Evolutionary conservation across 352 stramenopile genomes (phyloP).

Genomic region (Phytopythium boreale): DNA sequence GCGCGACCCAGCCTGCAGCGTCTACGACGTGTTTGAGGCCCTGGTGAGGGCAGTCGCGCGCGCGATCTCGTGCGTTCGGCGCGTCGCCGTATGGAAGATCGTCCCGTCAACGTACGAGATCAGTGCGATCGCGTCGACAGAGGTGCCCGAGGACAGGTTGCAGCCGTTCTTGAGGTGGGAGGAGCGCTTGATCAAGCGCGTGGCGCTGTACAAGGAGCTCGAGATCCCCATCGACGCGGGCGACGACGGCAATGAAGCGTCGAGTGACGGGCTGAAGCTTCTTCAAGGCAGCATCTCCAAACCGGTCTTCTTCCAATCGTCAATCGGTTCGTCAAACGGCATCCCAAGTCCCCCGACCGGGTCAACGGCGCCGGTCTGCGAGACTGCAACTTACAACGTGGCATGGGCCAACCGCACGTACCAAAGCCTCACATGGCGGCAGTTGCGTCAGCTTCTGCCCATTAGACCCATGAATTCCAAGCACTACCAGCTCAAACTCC

Average conservation of each 20-base stretch:
- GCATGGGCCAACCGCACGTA: conserved; percentile 47
- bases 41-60: conserved; percentile 23
- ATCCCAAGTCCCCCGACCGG: not conserved
- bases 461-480: conserved; percentile 68
- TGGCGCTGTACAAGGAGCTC: conserved; percentile 54
- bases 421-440: conserved; percentile 43
- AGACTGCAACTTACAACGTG: conserved; percentile 46
- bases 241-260: not conserved
- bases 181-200: conserved; percentile 58
- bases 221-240: not conserved
- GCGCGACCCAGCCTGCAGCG: conserved; percentile 25
- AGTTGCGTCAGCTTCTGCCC: conserved; percentile 51
- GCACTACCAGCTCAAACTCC: conserved; percentile 54
- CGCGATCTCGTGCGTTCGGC: conserved; percentile 35
- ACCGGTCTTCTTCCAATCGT: conserved; percentile 10
- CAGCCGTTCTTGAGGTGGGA: conserved; percentile 55
- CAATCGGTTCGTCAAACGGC: not conserved
- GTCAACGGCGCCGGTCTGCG: conserved; percentile 16
- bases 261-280: conserved; percentile 10
- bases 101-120: conserved; percentile 25
- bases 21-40: conserved; percentile 54
- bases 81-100: conserved; percentile 61
- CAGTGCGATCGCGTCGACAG: conserved; percentile 46
- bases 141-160: conserved; percentile 56
- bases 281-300: conserved; percentile 33